Conservation (phyloP, 768 basidiomycete species). For the Hygrocybe coccinea region DNA sequence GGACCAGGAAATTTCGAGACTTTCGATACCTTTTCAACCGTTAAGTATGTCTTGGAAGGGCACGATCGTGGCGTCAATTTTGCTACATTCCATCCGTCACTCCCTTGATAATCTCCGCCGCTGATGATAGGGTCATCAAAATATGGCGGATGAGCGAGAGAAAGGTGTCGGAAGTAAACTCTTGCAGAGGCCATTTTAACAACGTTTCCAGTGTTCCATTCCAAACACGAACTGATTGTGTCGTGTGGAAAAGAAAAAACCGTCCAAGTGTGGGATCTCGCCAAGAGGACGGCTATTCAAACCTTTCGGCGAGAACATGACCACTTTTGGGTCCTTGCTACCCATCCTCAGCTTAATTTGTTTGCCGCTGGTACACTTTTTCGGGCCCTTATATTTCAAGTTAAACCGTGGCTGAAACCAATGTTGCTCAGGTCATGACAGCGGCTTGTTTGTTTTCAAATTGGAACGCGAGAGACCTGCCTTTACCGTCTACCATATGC, state of each 20-base stretch:
- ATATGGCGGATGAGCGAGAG: slow-evolving; percentile 99
- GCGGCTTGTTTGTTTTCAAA: slow-evolving; percentile 97
- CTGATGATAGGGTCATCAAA: slow-evolving; percentile 96
- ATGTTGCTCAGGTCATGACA: slow-evolving; percentile 78
- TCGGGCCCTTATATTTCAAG: background rate
- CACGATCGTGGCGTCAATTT: slow-evolving; percentile 97
- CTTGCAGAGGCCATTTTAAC: slow-evolving; percentile 97
- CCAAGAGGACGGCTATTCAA: slow-evolving; percentile 92
- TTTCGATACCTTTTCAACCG: slow-evolving; percentile 86
- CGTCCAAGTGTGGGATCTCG: slow-evolving; percentile 97
- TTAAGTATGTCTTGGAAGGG: slow-evolving; percentile 97
- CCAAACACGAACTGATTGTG: slow-evolving; percentile 94
- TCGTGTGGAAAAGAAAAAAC: slow-evolving; percentile 99
- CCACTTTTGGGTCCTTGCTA: slow-evolving; percentile 94
- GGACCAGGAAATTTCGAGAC: slow-evolving; percentile 77
- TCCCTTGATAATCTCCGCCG: slow-evolving; percentile 93
- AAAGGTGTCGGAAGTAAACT: slow-evolving; percentile 99
- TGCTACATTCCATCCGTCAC: slow-evolving; percentile 93
- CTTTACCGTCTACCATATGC: slow-evolving; percentile 92
- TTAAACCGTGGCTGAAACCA: background rate
- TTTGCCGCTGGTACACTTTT: slow-evolving; percentile 74
- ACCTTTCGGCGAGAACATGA: slow-evolving; percentile 97
- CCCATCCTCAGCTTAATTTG: slow-evolving; percentile 94
- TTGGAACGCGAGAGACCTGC: slow-evolving; percentile 97
- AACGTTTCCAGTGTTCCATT: slow-evolving; percentile 93